Base-by-base conservation (phyloP, 2,329 filamentous ascomycete species). In the Aureobasidium leucospermi region DNA sequence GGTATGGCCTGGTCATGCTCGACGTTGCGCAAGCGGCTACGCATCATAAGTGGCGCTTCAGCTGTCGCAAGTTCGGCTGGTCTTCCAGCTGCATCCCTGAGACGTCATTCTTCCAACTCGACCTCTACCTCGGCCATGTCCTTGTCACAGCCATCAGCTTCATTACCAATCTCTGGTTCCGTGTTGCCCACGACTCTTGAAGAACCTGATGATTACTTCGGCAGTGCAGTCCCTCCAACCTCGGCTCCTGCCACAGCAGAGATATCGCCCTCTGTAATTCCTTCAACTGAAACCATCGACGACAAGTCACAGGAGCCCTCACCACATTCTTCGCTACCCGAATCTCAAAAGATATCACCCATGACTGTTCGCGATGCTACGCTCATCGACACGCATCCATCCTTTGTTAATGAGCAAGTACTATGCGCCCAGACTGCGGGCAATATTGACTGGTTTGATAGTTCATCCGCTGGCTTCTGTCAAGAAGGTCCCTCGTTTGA, bases 1-100 rank as follows among this genome's bases (percentile, higher is more conserved):
- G 85, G 84, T 3, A 76, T 87, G 29, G 77, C 78, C 13, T 93
- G 89, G 89, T 85, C 83, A 2, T 85, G 81, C 62, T 87, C 82
- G 29, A 90, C 87, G 0, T 66, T 94, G 43, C 79, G 87, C 59
- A 85, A 81, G 65, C 81, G 87, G 13, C 81, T 89, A 61, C 83
- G 88, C 19, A 81, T 92, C 49, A 78, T 90, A 47, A 87, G 84
- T 66, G 85, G 83, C 29, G 62, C 69, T 6, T 69, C 68, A 38
- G 28, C 41, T 61, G 31, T 39, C 61, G 10, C 32, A 34, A 58
- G 32, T 36, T 36, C 47, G 15, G 32, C 28, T 16, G 47, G 16
- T 13, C 7, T 42, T 43, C 29, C 41, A 46, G 36, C 39, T 8
- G 28, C 42, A 2, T 36, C 15, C 19, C 29, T 34, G 36, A 56